Evolutionary conservation across 108 stramenopile genomes (phyloP).

Genomic region (Heterococcus sp.): DNA sequence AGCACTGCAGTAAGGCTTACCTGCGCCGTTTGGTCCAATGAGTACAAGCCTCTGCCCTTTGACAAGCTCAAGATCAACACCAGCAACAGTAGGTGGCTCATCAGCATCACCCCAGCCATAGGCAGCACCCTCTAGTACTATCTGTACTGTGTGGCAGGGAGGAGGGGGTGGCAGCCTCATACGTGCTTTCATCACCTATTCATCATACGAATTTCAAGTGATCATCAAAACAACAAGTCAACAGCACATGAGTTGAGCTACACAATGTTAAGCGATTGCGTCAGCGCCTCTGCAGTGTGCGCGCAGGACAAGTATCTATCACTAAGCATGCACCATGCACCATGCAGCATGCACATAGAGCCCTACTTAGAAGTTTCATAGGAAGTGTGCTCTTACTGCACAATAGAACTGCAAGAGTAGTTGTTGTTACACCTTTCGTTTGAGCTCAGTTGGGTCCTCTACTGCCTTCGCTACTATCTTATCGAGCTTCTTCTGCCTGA

Average conservation of each 20-base stretch:
- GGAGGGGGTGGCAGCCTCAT: slow-evolving; percentile 45
- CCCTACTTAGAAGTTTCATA: too few species aligned
- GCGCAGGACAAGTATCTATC: too few species aligned
- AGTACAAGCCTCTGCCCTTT: slow-evolving; percentile 3
- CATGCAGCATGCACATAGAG: too few species aligned
- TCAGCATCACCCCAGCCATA: slow-evolving; percentile 56
- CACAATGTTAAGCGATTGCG: too few species aligned
- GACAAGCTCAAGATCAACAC: slow-evolving; percentile 31
- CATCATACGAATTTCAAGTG: too few species aligned
- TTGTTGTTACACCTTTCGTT: neutral
- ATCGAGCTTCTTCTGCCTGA: slow-evolving; percentile 80
- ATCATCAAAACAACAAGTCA: too few species aligned
- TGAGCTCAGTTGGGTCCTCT: neutral
- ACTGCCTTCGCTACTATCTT: slow-evolving; percentile 57
- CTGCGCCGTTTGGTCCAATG: neutral
- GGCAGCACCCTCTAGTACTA: slow-evolving; percentile 63
- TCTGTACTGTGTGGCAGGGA: slow-evolving; percentile 31
- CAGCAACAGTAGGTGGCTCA: slow-evolving; percentile 28
- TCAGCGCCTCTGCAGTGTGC: too few species aligned
- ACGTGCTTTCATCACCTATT: slow-evolving; percentile 5
- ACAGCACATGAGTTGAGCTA: too few species aligned
- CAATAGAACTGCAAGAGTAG: too few species aligned
- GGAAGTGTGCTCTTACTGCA: too few species aligned
- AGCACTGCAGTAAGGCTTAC: neutral
- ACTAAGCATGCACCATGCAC: too few species aligned